A percentile compares a stretch with the other conserved stretches of the same genome.
Evolutionary conservation across 2,329 filamentous ascomycete genomes (phyloP).

Genomic region (Calonectria pseudoturangicola): DNA sequence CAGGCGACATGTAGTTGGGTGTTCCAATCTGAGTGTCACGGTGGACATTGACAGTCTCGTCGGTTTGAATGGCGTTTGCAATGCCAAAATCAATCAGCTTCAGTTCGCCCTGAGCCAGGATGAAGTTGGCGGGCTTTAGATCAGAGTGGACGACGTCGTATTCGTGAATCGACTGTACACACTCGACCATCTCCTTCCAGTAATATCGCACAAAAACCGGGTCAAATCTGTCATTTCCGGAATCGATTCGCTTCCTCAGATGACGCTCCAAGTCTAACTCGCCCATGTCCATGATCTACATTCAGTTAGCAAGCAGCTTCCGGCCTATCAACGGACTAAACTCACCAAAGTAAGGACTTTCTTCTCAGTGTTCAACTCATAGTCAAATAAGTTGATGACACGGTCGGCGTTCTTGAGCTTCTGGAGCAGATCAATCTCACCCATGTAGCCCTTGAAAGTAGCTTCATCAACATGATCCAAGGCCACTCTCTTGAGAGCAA

Average conservation of each 20-base stretch:
- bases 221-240: conserved; percentile 86
- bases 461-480: conserved; percentile 91
- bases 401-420: conserved; percentile 90
- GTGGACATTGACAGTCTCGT: conserved; percentile 98
- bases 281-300: conserved; percentile 95
- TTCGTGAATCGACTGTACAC: conserved; percentile 90
- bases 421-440: conserved; percentile 93
- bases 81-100: conserved; percentile 99
- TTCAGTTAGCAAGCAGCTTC: conserved; percentile 46
- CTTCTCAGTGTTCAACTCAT: conserved; percentile 94
- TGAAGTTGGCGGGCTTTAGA: conserved; percentile 97
- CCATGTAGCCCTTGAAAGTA: conserved; percentile 91
- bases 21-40: conserved; percentile 96
- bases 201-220: conserved; percentile 95
- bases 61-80: conserved; percentile 95
- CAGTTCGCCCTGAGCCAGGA: conserved; percentile 90
- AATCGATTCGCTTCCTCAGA: conserved; percentile 82
- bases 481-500: conserved; percentile 94
- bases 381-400: conserved; percentile 93
- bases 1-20: conserved; percentile 98
- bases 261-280: conserved; percentile 94
- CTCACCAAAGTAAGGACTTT: conserved; percentile 89
- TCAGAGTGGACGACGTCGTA: conserved; percentile 97
- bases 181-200: conserved; percentile 99
- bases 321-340: conserved; percentile 45